Evolutionary conservation across 108 stramenopile species (phyloP).

Genomic region (Schizochytrium sp.): DNA sequence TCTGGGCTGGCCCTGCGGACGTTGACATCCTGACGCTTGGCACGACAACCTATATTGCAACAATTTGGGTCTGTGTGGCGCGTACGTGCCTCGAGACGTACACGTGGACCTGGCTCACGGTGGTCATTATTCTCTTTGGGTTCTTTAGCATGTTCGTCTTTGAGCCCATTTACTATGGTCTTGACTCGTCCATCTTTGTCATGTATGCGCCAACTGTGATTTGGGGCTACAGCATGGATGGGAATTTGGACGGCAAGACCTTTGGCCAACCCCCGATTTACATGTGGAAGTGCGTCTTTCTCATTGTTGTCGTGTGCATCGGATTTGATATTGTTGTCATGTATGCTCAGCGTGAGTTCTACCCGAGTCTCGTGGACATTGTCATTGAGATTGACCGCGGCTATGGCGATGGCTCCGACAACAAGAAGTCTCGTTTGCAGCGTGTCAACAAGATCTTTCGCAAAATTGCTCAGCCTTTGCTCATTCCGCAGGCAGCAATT

Average conservation of each 20-base stretch:
- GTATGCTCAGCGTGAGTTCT: background rate
- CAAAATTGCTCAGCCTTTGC: background rate
- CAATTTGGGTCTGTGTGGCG: background rate
- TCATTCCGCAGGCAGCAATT: background rate
- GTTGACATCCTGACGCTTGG: background rate
- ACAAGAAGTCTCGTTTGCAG: background rate
- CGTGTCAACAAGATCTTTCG: background rate
- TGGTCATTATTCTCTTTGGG: background rate
- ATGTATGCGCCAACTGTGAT: background rate
- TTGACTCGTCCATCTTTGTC: background rate
- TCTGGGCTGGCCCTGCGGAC: background rate
- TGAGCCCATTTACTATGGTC: background rate
- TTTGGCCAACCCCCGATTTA: background rate
- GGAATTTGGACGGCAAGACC: background rate
- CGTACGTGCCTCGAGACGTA: background rate
- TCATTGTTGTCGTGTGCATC: background rate
- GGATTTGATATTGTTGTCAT: background rate
- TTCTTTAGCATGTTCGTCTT: background rate
- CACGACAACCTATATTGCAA: background rate
- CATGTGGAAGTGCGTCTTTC: background rate
- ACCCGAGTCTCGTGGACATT: background rate
- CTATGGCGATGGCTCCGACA: background rate
- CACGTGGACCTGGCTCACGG: background rate
- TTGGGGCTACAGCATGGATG: background rate
- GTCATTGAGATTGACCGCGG: constrained; percentile 12